A percentile compares a stretch with the other conserved stretches of the same genome.
Evolutionary conservation across 148 eudicot species (phyloP).

Genomic region (Fagopyrum esculentum): DNA sequence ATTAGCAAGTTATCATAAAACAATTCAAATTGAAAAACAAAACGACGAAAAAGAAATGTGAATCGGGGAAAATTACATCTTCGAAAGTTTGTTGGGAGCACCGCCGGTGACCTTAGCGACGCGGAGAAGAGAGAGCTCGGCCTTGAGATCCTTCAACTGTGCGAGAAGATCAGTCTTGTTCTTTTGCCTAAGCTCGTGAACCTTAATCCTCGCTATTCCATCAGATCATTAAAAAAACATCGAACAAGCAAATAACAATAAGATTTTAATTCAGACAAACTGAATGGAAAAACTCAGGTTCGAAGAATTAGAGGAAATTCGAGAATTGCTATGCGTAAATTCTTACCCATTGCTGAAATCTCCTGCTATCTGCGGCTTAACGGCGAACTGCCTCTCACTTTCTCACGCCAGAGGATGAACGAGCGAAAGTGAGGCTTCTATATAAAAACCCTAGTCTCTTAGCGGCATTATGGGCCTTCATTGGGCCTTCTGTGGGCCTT

Average conservation of each 20-base stretch:
- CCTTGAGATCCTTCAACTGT: slow-evolving; percentile 55
- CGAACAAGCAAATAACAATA: not conserved
- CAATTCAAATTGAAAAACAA: not conserved
- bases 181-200: slow-evolving; percentile 40
- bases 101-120: slow-evolving; percentile 74
- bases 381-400: slow-evolving; percentile 5
- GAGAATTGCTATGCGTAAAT: not conserved
- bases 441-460: slow-evolving; percentile 6
- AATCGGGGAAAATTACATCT: slow-evolving; percentile 29
- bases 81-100: slow-evolving; percentile 73
- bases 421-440: not conserved
- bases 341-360: slow-evolving; percentile 12
- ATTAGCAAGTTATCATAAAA: not conserved
- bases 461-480: not conserved
- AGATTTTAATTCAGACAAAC: not conserved
- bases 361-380: slow-evolving; percentile 1
- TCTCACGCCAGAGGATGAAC: not conserved
- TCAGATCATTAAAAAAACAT: not conserved
- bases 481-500: slow-evolving; percentile 1
- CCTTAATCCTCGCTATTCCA: slow-evolving; percentile 30
- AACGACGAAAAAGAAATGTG: not conserved
- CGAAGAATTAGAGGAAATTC: not conserved
- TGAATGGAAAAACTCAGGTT: not conserved
- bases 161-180: slow-evolving; percentile 32
- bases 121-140: slow-evolving; percentile 55